Evolutionary conservation across 192 early-diverging fungal genomes (phyloP).

Genomic region (Coemansia sp.): DNA sequence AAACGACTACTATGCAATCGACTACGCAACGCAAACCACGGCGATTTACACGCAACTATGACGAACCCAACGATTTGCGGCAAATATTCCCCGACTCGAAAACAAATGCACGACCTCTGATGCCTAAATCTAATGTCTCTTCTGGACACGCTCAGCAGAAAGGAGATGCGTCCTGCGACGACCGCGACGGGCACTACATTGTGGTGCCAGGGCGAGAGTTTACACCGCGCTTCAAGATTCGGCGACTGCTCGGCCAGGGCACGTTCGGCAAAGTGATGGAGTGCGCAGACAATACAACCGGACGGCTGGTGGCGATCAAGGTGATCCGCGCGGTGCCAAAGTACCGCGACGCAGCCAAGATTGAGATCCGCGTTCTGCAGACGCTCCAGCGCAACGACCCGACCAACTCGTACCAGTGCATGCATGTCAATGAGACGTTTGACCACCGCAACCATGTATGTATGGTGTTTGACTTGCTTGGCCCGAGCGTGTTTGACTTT

Average conservation of each 20-base stretch:
- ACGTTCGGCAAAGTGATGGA: slow-evolving; percentile 98
- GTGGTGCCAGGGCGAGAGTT: slow-evolving; percentile 72
- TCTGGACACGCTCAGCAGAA: slow-evolving; percentile 41
- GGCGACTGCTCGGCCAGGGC: slow-evolving; percentile 87
- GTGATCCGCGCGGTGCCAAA: slow-evolving; percentile 92
- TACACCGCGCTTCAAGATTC: slow-evolving; percentile 79
- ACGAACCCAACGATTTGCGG: slow-evolving; percentile 38
- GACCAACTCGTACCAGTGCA: slow-evolving; percentile 77
- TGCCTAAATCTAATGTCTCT: slow-evolving; percentile 20
- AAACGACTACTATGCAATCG: slow-evolving; percentile 11
- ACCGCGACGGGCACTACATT: slow-evolving; percentile 93
- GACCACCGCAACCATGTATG: slow-evolving; percentile 92
- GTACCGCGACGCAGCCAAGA: slow-evolving; percentile 89
- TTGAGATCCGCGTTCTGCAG: slow-evolving; percentile 86
- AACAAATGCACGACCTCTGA: slow-evolving; percentile 27
- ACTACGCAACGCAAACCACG: slow-evolving; percentile 9
- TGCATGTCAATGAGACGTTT: slow-evolving; percentile 82
- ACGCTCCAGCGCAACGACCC: slow-evolving; percentile 80
- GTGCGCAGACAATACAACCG: slow-evolving; percentile 68
- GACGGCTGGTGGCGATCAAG: slow-evolving; percentile 78
- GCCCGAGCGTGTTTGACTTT: slow-evolving; percentile 90
- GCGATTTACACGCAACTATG: slow-evolving; percentile 10
- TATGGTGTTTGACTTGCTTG: slow-evolving; percentile 96
- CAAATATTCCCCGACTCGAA: slow-evolving; percentile 41
- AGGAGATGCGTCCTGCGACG: slow-evolving; percentile 66